Evolutionary conservation across 768 basidiomycete genomes (phyloP).

Genomic region (Suillus americanus): DNA sequence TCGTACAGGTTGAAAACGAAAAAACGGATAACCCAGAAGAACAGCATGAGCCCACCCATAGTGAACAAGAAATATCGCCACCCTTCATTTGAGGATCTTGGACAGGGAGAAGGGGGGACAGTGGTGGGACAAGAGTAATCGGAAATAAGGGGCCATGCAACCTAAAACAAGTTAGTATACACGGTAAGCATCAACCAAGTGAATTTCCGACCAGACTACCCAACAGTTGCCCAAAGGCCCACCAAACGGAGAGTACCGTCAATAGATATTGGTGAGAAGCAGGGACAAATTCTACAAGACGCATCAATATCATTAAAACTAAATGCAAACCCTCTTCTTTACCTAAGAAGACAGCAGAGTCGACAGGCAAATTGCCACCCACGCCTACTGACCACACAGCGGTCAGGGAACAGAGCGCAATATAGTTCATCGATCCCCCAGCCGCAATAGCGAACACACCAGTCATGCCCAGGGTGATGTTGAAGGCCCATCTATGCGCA

Average conservation of each 20-base stretch:
- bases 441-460: slow-evolving; percentile 65
- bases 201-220: slow-evolving; percentile 38
- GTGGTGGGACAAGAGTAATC: slow-evolving; percentile 56
- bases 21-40: slow-evolving; percentile 62
- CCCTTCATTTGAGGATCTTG: slow-evolving; percentile 57
- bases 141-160: slow-evolving; percentile 75
- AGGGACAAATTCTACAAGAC: slow-evolving; percentile 59
- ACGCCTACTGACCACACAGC: slow-evolving; percentile 68
- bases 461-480: slow-evolving; percentile 67
- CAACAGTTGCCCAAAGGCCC: slow-evolving; percentile 74
- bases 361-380: slow-evolving; percentile 74
- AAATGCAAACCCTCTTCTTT: slow-evolving; percentile 14
- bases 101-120: slow-evolving; percentile 46
- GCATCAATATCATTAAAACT: not conserved
- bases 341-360: slow-evolving; percentile 77
- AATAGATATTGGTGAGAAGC: slow-evolving; percentile 73
- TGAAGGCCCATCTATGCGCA: slow-evolving; percentile 57
- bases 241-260: slow-evolving; percentile 76
- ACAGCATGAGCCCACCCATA: slow-evolving; percentile 69
- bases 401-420: slow-evolving; percentile 50
- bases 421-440: slow-evolving; percentile 55
- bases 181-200: not conserved
- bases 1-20: slow-evolving; percentile 68
- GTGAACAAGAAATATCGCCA: slow-evolving; percentile 78
- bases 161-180: slow-evolving; percentile 29